Evolutionary conservation across 495 filamentous ascomycete genomes (phyloP).

Genomic region (Aspergillus conjunctus): DNA sequence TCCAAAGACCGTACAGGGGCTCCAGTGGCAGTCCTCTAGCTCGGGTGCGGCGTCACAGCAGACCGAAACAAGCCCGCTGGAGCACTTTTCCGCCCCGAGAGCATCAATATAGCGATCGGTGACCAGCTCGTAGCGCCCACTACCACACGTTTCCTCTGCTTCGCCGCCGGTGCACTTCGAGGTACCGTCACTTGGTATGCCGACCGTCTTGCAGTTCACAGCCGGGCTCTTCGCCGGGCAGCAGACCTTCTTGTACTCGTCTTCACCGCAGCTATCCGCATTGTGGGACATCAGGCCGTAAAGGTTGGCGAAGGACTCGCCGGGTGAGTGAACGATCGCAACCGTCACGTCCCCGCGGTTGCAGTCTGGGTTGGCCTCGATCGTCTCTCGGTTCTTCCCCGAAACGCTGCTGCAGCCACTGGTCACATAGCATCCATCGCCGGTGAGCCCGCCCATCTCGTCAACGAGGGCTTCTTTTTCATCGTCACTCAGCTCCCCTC

Average conservation of each 20-base stretch:
- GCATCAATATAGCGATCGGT: neutral
- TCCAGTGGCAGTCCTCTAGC: constrained; percentile 1
- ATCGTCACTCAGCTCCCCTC: constrained; percentile 5
- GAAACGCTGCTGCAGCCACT: neutral
- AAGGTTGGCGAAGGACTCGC: neutral
- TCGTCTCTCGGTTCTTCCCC: neutral
- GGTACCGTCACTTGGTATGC: neutral
- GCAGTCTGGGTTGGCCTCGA: neutral
- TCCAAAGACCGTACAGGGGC: neutral
- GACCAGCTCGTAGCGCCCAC: constrained; percentile 1
- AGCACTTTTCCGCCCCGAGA: neutral
- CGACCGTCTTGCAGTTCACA: constrained; percentile 6
- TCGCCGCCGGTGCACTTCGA: constrained; percentile 8
- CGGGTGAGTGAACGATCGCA: neutral
- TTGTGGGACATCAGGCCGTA: neutral
- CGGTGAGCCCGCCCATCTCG: constrained; percentile 4
- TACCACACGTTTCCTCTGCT: constrained; percentile 4
- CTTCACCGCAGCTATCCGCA: constrained; percentile 1
- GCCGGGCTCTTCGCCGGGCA: neutral
- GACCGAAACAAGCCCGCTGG: neutral
- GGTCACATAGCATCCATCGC: constrained; percentile 7
- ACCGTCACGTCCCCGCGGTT: neutral
- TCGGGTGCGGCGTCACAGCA: constrained; percentile 2
- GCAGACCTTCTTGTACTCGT: neutral
- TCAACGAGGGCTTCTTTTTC: constrained; percentile 5